Conservation (phyloP, 192 early-diverging fungal genomes). For the Diversispora eburnea region DNA sequence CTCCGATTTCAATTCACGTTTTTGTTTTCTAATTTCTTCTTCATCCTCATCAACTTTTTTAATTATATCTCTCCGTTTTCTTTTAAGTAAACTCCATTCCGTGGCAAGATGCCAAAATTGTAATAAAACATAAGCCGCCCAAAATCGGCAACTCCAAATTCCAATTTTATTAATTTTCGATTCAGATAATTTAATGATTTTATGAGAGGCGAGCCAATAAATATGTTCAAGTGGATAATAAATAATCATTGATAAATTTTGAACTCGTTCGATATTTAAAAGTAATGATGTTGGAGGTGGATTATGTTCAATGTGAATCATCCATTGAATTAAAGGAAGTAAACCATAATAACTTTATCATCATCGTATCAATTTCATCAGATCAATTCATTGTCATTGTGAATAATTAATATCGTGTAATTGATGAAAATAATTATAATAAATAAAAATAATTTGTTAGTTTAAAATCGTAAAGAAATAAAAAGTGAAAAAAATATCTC, state of each 20-base stretch:
- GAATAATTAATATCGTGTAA: not conserved
- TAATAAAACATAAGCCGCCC: slow-evolving; percentile 88
- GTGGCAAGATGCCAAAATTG: slow-evolving; percentile 81
- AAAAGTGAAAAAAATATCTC: not conserved
- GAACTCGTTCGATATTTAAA: slow-evolving; percentile 72
- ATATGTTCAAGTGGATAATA: slow-evolving; percentile 98
- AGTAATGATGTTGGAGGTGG: slow-evolving; percentile 62
- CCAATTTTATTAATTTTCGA: slow-evolving; percentile 71
- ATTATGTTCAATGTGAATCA: slow-evolving; percentile 72
- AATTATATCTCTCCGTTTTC: slow-evolving; percentile 46
- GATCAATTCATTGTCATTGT: no score
- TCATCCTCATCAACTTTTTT: slow-evolving; percentile 57
- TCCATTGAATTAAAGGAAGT: slow-evolving; percentile 83
- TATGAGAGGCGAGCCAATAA: slow-evolving; percentile 90
- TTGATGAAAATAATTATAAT: not conserved
- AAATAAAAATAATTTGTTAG: slow-evolving; percentile 36
- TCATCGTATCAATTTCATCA: no score
- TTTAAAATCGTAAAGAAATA: not conserved
- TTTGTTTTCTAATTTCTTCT: slow-evolving; percentile 49
- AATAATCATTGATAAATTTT: slow-evolving; percentile 78
- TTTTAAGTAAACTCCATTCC: slow-evolving; percentile 58
- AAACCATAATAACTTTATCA: slow-evolving; percentile 39
- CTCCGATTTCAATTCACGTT: slow-evolving; percentile 55
- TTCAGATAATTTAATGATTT: slow-evolving; percentile 75
- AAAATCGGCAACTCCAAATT: slow-evolving; percentile 95